Base-by-base conservation (phyloP, 1,284 basidiomycete species). In the Somion occarium region DNA sequence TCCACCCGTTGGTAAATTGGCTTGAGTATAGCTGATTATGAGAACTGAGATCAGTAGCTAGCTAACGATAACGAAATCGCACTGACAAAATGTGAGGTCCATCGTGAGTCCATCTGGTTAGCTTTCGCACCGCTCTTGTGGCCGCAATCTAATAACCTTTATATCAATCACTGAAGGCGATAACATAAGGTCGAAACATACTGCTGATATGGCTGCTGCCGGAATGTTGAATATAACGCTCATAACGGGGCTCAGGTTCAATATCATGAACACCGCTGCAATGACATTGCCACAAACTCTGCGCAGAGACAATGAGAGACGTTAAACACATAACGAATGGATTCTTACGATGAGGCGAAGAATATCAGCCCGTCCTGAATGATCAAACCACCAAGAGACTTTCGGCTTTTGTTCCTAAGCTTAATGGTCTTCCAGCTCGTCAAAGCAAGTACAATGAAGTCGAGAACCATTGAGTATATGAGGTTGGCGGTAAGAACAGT, bases 201-300 rank as follows among this genome's bases (percentile, higher is more conserved):
- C 83, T 9, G 82, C 83, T 9, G 82, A 82, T 3, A 78, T 76
- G 50, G 85, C 77, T 9, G 84, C 84, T 43, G 85, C 83, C 2
- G 85, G 85, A 30, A 88, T 84, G 59, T 88, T 87, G 25, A 78
- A 82, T 52, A 88, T 84, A 62, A 88, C 81, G n/a, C 81, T 83
- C 83, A 88, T 85, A 50, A 87, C 79, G 1, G 85, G 72, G 60
- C 88, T 88, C 42, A 88, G 66, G 64, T 88, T 73, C 22, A 86
- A 63, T 23, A 86, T 63, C 84, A 88, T 87, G 64, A 88, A 87
- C 41, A 79, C 81, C 83, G 54, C n/a, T 1, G 47, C 34, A 20
- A 46, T 49, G 37, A 39, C 44, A 0, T 37, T 46, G 30, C 23
- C 46, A 11, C 12, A 18, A 51, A 19, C 39, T 3, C n/a, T 9